Base-by-base conservation (phyloP, 108 stramenopile genomes). In the Discostella pseudostelligera region DNA sequence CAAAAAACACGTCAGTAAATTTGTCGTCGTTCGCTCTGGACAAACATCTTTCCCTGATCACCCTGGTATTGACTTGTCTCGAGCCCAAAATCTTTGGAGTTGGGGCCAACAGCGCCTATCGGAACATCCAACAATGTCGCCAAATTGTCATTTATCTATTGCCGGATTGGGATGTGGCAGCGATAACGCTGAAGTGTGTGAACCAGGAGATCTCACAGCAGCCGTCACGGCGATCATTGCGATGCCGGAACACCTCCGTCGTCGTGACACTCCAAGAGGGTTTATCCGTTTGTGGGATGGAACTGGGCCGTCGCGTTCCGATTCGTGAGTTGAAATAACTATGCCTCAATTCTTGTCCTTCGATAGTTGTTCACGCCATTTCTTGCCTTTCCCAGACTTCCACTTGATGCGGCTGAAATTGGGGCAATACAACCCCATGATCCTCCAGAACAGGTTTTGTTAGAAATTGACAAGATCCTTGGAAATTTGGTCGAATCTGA, bases 271-370 rank as follows among this genome's bases (percentile, higher is more conserved):
- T 21, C 58, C 71, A 9, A 69, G 72, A 50, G 92, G 87, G 28
- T 87, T 81, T 46, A 69, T 94, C 56, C 81, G 93, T 26, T 71
- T 94, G 19, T 94, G 93, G 93, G 93, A 94, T 78, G 93, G 93
- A 36, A 86, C 93, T 8, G 93, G 93, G 37, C 62, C 68, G 20
- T 65, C 89, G 17, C 56, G 44, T n/a, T 85, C 87, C 21, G 93
- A 91, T 71, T 82, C 82, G 67, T 83, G 73, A 59, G 82, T 83
- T 56, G 22, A n/a, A 7, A 0, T 28, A 20, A 25, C 25, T 25
- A 1, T 72, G 24, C 56, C 13, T 55, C 12, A 32, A 39, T 39
- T 1, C n/a, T 51, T 53, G 28, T 21, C 21, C 32, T 16, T 40
- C 42, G 26, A 22, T 10, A 39, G 1, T 11, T n/a, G 10, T 61